A percentile compares a stretch with the other conserved stretches of the same genome.
Conservation (phyloP, 371 early-diverging fungal species). For the Synchytrium microbalum region DNA sequence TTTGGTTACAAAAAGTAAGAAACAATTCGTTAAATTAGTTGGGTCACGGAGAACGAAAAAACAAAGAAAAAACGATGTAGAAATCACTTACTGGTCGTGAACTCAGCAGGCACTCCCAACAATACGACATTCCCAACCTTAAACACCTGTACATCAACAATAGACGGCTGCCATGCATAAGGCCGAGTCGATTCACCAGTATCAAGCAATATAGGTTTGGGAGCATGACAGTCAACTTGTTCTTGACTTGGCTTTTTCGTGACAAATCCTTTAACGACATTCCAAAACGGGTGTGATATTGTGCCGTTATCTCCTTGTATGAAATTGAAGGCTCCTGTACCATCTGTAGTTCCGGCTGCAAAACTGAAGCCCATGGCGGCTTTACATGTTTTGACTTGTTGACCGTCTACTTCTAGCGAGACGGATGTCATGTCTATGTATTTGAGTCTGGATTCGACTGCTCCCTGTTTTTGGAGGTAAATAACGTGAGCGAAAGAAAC, state of each 20-base stretch:
- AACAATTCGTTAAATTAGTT: too few species aligned
- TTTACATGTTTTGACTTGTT: slow-evolving; percentile 24
- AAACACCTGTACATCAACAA: slow-evolving; percentile 48
- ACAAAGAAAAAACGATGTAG: slow-evolving; percentile 20
- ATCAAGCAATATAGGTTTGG: slow-evolving; percentile 52
- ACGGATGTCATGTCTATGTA: slow-evolving; percentile 35
- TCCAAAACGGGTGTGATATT: slow-evolving; percentile 32
- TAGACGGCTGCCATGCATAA: slow-evolving; percentile 49
- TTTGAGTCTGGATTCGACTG: slow-evolving; percentile 26
- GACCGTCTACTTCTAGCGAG: slow-evolving; percentile 10
- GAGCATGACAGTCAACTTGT: slow-evolving; percentile 45
- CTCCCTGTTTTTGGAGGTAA: too few species aligned
- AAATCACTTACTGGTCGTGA: slow-evolving; percentile 12
- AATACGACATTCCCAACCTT: slow-evolving; percentile 19
- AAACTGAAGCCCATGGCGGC: slow-evolving; percentile 35
- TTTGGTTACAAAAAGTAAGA: too few species aligned
- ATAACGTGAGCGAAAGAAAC: too few species aligned
- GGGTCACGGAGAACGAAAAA: too few species aligned
- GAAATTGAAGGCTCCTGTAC: slow-evolving; percentile 17
- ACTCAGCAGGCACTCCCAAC: not conserved
- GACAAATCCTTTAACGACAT: slow-evolving; percentile 29
- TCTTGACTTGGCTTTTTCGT: slow-evolving; percentile 32
- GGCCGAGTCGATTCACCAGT: slow-evolving; percentile 46
- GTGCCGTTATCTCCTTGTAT: not conserved
- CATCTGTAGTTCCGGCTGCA: slow-evolving; percentile 60